Base-by-base conservation (phyloP, 371 early-diverging fungal genomes). In the Syncephalastrum monosporum region DNA sequence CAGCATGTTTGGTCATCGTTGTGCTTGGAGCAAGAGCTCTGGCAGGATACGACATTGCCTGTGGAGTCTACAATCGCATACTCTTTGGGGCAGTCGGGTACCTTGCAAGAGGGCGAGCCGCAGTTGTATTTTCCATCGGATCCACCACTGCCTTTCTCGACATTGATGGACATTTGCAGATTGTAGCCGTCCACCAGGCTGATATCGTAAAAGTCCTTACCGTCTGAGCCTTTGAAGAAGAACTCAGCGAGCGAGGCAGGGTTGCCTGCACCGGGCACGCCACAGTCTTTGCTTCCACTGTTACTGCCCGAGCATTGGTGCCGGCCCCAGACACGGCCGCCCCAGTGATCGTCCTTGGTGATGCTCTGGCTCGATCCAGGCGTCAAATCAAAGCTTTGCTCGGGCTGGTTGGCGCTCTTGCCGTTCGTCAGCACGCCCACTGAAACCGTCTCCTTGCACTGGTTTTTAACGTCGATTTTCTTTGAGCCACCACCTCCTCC, bases 171-270 rank as follows among this genome's bases (percentile, higher is more conserved):
- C 56, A 75, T 63, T 1, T 71, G 66, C 27, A 79, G 23, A 38
- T 75, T 75, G 50, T 68, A 79, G 14, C 79, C 79, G 49, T 79
- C 79, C 1, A 79, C 79, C 8, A 73, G 50, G 50, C 72, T 71
- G 42, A 79, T 69, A 56, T 79, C 79, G 27, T 79, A 79, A 48
- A 53, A 75, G 17, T 79, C 79, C 47, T 73, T 60, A 19, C 67
- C 72, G 41, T 55, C 58, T 7, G 65, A 44, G 15, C 75, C 74
- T 23, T 69, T 66, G 56, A 79, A 75, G 46, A 75, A 71, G 55
- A 79, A 74, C 47, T 79, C 79, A 29, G 75, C 79, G n/a, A 79
- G 58, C 13, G 65, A 66, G n/a, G 79, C 79, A 47, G 79, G 79
- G 16, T 70, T 67, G 12, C 38, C 42, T 5, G 75, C 72, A 45